These are phyloP conservation scores for Malus hybrid DNA, from an alignment of 331 rosid genomes.

Conservation along the genomic window DNA sequence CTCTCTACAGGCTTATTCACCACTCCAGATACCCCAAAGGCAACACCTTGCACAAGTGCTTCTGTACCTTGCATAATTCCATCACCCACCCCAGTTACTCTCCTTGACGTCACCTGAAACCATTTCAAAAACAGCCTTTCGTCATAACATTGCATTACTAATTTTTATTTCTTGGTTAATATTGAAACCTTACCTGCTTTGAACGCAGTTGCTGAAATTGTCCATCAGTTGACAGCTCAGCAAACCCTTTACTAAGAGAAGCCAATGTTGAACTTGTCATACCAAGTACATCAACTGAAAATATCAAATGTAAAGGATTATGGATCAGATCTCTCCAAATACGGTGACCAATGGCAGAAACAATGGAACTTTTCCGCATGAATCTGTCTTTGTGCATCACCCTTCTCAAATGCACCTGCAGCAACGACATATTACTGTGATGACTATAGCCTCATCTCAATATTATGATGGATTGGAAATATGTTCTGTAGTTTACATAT, in stretches of 20 bases:
- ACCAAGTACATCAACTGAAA: slow-evolving; percentile 92
- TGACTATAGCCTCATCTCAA: neutral
- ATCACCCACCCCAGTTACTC: slow-evolving; percentile 94
- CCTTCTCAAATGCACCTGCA: slow-evolving; percentile 92
- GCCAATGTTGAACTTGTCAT: slow-evolving; percentile 98
- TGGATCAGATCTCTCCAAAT: slow-evolving; percentile 96
- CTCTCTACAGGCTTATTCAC: slow-evolving; percentile 94
- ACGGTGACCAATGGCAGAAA: slow-evolving; percentile 84
- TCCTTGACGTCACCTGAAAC: slow-evolving; percentile 84
- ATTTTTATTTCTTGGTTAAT: neutral
- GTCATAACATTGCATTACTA: neutral
- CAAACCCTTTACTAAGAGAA: slow-evolving; percentile 93
- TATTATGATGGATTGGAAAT: neutral
- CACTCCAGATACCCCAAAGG: slow-evolving; percentile 95
- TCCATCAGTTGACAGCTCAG: slow-evolving; percentile 97
- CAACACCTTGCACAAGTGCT: slow-evolving; percentile 96
- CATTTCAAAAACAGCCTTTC: slow-evolving; percentile 21
- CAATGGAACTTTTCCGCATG: slow-evolving; percentile 84
- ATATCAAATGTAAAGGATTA: slow-evolving; percentile 88
- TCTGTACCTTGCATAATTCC: slow-evolving; percentile 95
- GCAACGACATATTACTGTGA: slow-evolving; percentile 16
- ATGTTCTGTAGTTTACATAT: neutral
- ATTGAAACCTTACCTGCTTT: slow-evolving; percentile 55
- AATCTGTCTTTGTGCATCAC: slow-evolving; percentile 95
- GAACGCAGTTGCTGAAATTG: slow-evolving; percentile 88